Conservation (phyloP, 352 stramenopile genomes). For the Globisporangium barbulae region DNA sequence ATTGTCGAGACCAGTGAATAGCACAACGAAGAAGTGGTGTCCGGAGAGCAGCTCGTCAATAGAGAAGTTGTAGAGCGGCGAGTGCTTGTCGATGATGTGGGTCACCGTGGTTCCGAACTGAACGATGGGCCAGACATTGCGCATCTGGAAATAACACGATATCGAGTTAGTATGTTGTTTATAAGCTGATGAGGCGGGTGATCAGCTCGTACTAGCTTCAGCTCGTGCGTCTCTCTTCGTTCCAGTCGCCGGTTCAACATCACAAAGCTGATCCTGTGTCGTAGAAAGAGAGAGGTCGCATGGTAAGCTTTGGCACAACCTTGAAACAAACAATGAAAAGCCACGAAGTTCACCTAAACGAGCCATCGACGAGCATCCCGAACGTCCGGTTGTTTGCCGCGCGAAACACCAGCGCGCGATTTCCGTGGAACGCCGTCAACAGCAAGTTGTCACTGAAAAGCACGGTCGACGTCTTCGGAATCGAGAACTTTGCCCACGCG, state of each 20-base stretch:
- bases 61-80: conserved; percentile 38
- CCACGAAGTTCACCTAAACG: conserved; percentile 34
- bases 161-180: too few species aligned
- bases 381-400: conserved; percentile 54
- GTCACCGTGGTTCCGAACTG: conserved; percentile 51
- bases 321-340: not conserved
- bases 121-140: conserved; percentile 64
- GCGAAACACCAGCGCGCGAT: conserved; percentile 56
- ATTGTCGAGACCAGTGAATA: conserved; percentile 52
- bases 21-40: conserved; percentile 47
- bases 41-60: conserved; percentile 47
- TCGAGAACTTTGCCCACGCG: conserved; percentile 63
- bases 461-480: conserved; percentile 44
- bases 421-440: conserved; percentile 44
- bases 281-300: not conserved
- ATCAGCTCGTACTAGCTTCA: conserved; percentile 30
- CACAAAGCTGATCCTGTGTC: conserved; percentile 41
- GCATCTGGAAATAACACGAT: conserved; percentile 21
- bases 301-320: too few species aligned
- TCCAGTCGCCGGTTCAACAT: conserved; percentile 42
- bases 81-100: conserved; percentile 57
- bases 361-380: conserved; percentile 49
- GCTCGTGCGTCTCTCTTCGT: conserved; percentile 48
- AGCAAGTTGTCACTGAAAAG: conserved; percentile 52
- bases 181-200: not conserved